Conservation (phyloP, 306 rosid genomes). For the Urtica urens region DNA sequence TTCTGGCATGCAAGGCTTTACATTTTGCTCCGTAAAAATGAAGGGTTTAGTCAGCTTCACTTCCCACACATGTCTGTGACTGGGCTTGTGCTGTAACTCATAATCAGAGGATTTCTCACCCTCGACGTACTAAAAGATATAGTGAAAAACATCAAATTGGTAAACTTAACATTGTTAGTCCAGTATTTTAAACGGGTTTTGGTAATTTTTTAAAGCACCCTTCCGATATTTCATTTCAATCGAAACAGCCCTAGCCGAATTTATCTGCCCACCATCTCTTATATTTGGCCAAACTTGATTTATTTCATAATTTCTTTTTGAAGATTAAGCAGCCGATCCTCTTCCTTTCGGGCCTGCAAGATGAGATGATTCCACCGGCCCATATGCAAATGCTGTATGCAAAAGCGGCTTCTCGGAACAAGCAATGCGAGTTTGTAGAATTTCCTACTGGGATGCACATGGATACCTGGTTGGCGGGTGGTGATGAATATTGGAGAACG, state of each 20-base stretch:
- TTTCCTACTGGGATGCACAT: constrained; percentile 96
- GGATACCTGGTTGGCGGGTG: constrained; percentile 96
- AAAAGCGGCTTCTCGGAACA: constrained; percentile 86
- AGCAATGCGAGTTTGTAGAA: constrained; percentile 56
- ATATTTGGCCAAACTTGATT: constrained; percentile 5
- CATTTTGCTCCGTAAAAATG: too few species aligned
- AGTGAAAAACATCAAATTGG: neutral
- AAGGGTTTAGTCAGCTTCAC: too few species aligned
- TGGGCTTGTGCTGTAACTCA: too few species aligned
- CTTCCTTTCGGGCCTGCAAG: constrained; percentile 91
- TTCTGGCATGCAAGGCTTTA: neutral
- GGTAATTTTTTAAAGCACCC: neutral
- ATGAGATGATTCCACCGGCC: constrained; percentile 93
- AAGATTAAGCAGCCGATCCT: constrained; percentile 95
- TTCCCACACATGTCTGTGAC: too few species aligned
- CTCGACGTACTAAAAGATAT: neutral
- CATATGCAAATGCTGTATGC: constrained; percentile 92
- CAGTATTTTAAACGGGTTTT: neutral
- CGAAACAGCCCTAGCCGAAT: too few species aligned
- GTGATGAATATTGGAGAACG: constrained; percentile 84
- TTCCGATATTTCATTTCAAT: neutral
- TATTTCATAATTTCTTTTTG: too few species aligned
- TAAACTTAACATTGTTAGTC: neutral
- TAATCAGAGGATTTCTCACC: too few species aligned
- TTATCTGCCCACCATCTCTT: constrained; percentile 11